These are phyloP conservation scores for Boletus rex-veris DNA, from an alignment of 768 basidiomycete genomes.

Conservation along the genomic window DNA sequence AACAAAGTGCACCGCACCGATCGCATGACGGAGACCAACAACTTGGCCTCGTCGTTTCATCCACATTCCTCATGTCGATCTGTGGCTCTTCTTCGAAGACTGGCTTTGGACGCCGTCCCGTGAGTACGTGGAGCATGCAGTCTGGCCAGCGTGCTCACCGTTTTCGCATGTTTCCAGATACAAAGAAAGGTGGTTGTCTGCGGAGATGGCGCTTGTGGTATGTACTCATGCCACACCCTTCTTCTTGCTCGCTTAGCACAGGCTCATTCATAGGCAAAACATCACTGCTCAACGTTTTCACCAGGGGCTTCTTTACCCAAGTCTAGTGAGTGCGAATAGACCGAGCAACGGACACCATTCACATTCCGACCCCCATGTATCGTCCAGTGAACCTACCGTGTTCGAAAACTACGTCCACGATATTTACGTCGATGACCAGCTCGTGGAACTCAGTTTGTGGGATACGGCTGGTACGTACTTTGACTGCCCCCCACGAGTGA, in stretches of 20 bases:
- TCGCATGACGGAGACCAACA: neutral
- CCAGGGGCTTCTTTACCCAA: conserved; percentile 90
- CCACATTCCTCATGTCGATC: conserved; percentile 42
- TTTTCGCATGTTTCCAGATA: conserved; percentile 31
- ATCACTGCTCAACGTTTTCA: conserved; percentile 83
- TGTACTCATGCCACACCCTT: neutral
- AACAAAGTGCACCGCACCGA: conserved; percentile 14
- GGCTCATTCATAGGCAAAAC: conserved; percentile 58
- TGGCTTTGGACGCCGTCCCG: conserved; percentile 48
- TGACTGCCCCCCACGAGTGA: neutral
- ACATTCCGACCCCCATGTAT: neutral
- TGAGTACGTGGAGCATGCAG: conserved; percentile 16
- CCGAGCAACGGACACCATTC: neutral
- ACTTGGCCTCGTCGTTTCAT: neutral
- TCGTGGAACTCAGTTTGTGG: conserved; percentile 92
- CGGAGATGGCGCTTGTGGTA: conserved; percentile 94
- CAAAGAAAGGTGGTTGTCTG: conserved; percentile 82
- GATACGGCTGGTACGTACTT: conserved; percentile 81
- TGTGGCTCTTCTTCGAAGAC: conserved; percentile 54
- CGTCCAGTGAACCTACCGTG: conserved; percentile 79
- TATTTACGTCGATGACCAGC: conserved; percentile 78
- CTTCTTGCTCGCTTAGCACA: conserved; percentile 11
- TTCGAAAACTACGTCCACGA: conserved; percentile 98
- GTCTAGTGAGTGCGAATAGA: conserved; percentile 64
- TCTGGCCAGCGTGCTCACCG: conserved; percentile 13